phyloP scores from a whole-genome alignment of 108 stramenopile genomes.

The Pseudonitzschia delicatissima region DNA sequence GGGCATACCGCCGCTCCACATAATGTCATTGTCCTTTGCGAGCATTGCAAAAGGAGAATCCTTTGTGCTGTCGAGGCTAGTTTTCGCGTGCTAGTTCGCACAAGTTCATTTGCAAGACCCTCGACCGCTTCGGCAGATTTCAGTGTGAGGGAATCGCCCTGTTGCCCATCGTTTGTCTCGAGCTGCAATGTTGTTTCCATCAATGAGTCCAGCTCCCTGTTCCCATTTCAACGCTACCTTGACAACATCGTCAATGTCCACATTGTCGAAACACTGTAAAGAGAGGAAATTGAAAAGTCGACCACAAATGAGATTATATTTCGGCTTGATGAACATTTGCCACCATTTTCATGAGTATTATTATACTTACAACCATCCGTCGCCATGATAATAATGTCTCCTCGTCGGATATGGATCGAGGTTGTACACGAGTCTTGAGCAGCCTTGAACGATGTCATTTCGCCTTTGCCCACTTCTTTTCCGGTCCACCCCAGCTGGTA shows the following conservation, averaged over 20 bases:
- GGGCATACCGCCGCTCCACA: constrained; percentile 98
- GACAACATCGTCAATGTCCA: constrained; percentile 92
- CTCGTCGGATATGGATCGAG: constrained; percentile 86
- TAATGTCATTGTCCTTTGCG: constrained; percentile 97
- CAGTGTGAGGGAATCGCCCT: constrained; percentile 51
- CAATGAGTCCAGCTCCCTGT: constrained; percentile 72
- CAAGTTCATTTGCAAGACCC: constrained; percentile 51
- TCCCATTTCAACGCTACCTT: constrained; percentile 89
- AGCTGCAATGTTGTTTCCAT: constrained; percentile 59
- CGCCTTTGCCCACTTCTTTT: constrained; percentile 48
- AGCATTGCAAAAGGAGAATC: constrained; percentile 95
- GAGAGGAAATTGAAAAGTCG: not conserved
- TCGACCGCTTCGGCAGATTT: constrained; percentile 41
- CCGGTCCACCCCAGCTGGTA: constrained; percentile 94
- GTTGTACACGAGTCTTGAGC: constrained; percentile 87
- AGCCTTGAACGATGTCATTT: constrained; percentile 75
- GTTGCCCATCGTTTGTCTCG: constrained; percentile 71
- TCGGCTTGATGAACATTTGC: no score
- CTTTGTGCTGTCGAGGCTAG: constrained; percentile 68
- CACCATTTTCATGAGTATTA: no score
- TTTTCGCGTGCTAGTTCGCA: constrained; percentile 52
- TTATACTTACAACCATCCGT: constrained; percentile 86
- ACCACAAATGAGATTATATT: no score
- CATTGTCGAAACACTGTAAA: constrained; percentile 87
- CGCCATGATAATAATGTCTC: constrained; percentile 94